Evolutionary conservation across 2,329 filamentous ascomycete species (phyloP).

Genomic region (Hypoxylon sp.): DNA sequence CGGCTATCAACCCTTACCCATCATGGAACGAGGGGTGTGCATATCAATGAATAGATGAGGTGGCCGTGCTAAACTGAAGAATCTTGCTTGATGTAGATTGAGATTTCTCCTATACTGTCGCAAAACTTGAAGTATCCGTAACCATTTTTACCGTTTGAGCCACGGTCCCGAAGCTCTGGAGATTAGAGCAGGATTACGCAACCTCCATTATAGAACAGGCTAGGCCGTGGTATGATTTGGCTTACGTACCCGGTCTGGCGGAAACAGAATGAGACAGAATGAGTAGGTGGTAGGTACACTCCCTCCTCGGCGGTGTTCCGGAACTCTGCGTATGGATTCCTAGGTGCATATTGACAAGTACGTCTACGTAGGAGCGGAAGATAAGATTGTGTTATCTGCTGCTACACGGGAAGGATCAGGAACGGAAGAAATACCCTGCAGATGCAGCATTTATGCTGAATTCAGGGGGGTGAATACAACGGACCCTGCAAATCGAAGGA

Average conservation of each 20-base stretch:
- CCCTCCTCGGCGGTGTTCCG: constrained; percentile 34
- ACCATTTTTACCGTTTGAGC: constrained; percentile 15
- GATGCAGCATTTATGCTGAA: constrained; percentile 45
- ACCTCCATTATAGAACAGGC: constrained; percentile 19
- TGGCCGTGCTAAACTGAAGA: constrained; percentile 2
- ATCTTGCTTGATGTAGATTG: neutral
- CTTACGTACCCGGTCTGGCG: constrained; percentile 23
- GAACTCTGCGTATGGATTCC: constrained; percentile 20
- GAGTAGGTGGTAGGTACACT: constrained; percentile 30
- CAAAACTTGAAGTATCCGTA: constrained; percentile 33
- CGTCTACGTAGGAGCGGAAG: constrained; percentile 32
- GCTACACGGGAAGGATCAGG: constrained; percentile 37
- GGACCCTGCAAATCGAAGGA: constrained; percentile 37
- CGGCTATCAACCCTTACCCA: constrained; percentile 41
- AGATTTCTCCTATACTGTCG: constrained; percentile 29
- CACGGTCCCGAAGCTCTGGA: constrained; percentile 34
- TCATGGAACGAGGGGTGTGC: constrained; percentile 25
- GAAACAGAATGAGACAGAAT: constrained; percentile 21
- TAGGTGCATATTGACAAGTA: constrained; percentile 22
- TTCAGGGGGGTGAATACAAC: constrained; percentile 43
- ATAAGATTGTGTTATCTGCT: constrained; percentile 36
- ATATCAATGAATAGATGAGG: constrained; percentile 24
- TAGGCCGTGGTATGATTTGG: constrained; percentile 10
- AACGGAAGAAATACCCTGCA: constrained; percentile 35
- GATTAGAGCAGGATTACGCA: constrained; percentile 31